These are phyloP conservation scores for Mortierella alpina DNA, from an alignment of 192 early-diverging fungal species.

Conservation along the genomic window DNA sequence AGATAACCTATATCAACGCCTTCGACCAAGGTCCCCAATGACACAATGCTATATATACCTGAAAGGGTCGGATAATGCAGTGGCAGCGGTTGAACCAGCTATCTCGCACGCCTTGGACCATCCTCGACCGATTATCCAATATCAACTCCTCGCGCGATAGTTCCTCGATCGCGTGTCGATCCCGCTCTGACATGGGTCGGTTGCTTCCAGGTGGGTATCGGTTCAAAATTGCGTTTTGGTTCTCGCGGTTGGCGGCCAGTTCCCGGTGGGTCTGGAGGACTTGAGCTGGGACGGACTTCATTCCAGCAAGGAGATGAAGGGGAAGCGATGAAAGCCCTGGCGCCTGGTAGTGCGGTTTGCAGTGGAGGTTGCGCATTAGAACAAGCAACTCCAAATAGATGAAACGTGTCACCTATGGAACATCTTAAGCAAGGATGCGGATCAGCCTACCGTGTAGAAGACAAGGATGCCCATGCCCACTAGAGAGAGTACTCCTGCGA, in stretches of 20 bases:
- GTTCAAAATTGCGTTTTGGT: conserved; percentile 33
- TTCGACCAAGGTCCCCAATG: no score
- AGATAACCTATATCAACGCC: no score
- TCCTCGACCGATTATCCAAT: conserved; percentile 33
- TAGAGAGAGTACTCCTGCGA: conserved; percentile 57
- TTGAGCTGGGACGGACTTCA: conserved; percentile 31
- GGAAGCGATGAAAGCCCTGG: conserved; percentile 45
- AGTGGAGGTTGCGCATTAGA: conserved; percentile 6
- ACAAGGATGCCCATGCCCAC: conserved; percentile 66
- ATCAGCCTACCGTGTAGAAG: conserved; percentile 61
- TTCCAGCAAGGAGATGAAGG: conserved; percentile 30
- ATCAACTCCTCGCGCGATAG: conserved; percentile 32
- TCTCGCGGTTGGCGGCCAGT: conserved; percentile 35
- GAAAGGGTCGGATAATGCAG: conserved; percentile 34
- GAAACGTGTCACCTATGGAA: neutral
- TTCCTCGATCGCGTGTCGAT: conserved; percentile 25
- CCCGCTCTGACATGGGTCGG: conserved; percentile 30
- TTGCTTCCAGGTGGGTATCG: conserved; percentile 21
- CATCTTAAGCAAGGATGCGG: neutral
- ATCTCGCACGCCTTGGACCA: conserved; percentile 30
- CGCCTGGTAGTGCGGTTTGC: conserved; percentile 4
- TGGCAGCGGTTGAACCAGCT: conserved; percentile 35
- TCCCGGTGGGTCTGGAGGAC: conserved; percentile 28
- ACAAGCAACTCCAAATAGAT: conserved; percentile 9
- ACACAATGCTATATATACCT: conserved; percentile 5